Evolutionary conservation across 768 basidiomycete species (phyloP).

Genomic region (Fibroporia radiculosa): DNA sequence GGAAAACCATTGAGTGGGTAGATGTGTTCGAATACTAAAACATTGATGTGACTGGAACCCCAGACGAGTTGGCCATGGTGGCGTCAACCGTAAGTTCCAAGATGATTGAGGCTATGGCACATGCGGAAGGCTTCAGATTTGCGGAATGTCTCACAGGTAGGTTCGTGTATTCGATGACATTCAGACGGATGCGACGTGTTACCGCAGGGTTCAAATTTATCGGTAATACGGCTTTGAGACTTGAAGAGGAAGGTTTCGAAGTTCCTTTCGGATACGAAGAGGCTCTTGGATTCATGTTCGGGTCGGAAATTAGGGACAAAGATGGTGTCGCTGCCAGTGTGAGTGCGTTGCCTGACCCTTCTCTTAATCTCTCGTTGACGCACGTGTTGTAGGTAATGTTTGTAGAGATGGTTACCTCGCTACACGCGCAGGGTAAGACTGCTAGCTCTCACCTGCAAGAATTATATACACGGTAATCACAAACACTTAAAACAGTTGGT

Average conservation of each 20-base stretch:
- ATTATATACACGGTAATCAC: constrained; percentile 48
- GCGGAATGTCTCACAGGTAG: constrained; percentile 78
- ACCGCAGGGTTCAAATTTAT: constrained; percentile 80
- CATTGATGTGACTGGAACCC: constrained; percentile 6
- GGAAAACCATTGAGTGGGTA: constrained; percentile 36
- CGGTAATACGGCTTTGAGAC: constrained; percentile 68
- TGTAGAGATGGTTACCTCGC: constrained; percentile 52
- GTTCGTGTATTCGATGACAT: not conserved
- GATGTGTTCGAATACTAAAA: constrained; percentile 13
- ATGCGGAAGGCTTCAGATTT: constrained; percentile 73
- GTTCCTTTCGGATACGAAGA: constrained; percentile 82
- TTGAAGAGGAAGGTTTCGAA: constrained; percentile 59
- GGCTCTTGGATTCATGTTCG: constrained; percentile 90
- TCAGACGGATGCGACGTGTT: not conserved
- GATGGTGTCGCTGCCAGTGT: constrained; percentile 84
- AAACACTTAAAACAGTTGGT: too few relatives aligned
- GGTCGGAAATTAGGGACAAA: constrained; percentile 72
- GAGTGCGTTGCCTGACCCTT: constrained; percentile 6
- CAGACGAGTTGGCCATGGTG: constrained; percentile 71
- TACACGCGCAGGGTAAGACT: constrained; percentile 45
- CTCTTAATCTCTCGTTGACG: not conserved
- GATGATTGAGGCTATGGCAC: constrained; percentile 77
- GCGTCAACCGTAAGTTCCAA: constrained; percentile 89
- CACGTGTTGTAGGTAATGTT: constrained; percentile 48
- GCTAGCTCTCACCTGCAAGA: constrained; percentile 51